Percentiles rank a stretch among this genome's conserved stretches.
Conservation (phyloP, 2,329 filamentous ascomycete genomes). For the Colletotrichum horii region DNA sequence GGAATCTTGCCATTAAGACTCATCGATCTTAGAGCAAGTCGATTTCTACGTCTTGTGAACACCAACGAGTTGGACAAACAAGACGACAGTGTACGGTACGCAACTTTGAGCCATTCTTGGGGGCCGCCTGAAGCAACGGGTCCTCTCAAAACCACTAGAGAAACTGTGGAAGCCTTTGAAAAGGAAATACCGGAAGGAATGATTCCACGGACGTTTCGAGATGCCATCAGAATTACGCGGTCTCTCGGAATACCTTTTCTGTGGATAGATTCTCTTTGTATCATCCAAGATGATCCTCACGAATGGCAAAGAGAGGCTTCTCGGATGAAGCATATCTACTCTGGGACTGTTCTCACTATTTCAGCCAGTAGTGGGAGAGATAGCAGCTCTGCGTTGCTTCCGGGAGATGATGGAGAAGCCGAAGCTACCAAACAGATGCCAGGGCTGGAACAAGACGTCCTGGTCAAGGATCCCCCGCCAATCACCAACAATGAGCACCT, state of each 20-base stretch:
- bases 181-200: neutral
- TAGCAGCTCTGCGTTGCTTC: neutral
- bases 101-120: neutral
- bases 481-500: neutral
- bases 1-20: neutral
- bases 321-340: neutral
- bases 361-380: neutral
- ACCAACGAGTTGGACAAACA: neutral
- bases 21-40: neutral
- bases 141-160: neutral
- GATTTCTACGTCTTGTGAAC: neutral
- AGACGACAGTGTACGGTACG: neutral
- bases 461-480: fast-evolving
- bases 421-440: neutral
- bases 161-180: neutral
- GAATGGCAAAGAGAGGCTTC: neutral
- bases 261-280: constrained; percentile 2
- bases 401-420: neutral
- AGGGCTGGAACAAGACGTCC: too few relatives aligned
- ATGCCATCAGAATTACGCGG: neutral
- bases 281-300: neutral
- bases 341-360: neutral
- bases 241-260: neutral
- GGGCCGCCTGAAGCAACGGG: neutral
- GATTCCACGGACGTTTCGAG: neutral